Evolutionary conservation across 1,139 yeast genomes (phyloP), one percentile per base, ranked within the genome.

Genomic region (Pichia sp.): DNA sequence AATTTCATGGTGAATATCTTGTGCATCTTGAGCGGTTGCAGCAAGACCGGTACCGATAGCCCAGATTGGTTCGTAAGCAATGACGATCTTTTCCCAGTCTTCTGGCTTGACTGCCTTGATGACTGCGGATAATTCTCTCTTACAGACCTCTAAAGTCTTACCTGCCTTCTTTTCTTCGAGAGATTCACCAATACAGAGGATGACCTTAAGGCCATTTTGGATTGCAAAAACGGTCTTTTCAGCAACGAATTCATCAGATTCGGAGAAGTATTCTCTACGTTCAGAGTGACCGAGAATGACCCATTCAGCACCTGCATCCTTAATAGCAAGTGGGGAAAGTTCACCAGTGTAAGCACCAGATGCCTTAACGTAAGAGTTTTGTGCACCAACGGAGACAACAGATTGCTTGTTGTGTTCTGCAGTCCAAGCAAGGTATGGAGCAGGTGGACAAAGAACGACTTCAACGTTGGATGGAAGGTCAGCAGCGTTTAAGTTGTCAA

Each of bases 61-160:
- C 98, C 98, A 91, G 53, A 91, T 96, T 55, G 99, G 99, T 72
- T 91, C 98, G 70, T 93, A 93, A 59, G 98, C 99, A 64, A 93
- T 71, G 50, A 91, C 98, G 53, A 91, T 72, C 65, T 84, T 74
- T 49, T 81, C 59, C 98, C 98, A 91, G 77, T 88, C 97, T 3
- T 32, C 35, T 6, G 24, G 11, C 55, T 73, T 64, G 48, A 88
- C 80, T 51, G 80, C 70, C 61, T 77, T 83, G 56, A 84, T 68
- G 45, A 82, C 96, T 47, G 97, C 96, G 51, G 78, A 75, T 62
- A 91, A 74, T 75, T 91, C 97, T 69, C 84, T 77, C 60, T 85
- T 77, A 64, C 85, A 82, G 46, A 93, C 94, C 21, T 78, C 74
- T 57, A 88, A 73, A 56, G 98, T 91, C 64, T 77, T 61, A 60